Evolutionary conservation across 2,329 filamentous ascomycete species (phyloP), one percentile per base, ranked within the genome.

Genomic region (Fusarium dlaminii): DNA sequence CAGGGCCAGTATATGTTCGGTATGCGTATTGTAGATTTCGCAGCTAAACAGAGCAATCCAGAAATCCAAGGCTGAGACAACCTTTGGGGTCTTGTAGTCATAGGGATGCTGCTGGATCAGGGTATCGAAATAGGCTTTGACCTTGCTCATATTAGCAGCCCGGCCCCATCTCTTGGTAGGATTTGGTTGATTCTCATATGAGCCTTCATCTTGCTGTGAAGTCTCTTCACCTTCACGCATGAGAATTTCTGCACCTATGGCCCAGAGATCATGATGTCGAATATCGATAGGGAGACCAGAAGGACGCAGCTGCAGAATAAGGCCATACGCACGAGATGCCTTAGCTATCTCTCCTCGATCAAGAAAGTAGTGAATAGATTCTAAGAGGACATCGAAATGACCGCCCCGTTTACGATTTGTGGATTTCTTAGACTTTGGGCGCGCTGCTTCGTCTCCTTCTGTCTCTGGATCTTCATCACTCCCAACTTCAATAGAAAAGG

Each of bases 161-260:
- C 80, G 79, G 40, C 85, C 86, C 87, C 86, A 87, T 76, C 46
- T 74, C 70, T 32, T 70, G 48, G 58, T 49, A 14, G 46, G 14
- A 24, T 45, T 27, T 13, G 59, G 24, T 15, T 57, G 32, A 17
- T 63, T 18, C 37, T 61, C 55, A 22, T 57, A n/a, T 9, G 46
- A 24, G 6, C 46, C 46, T 36, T 52, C 48, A 58, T 74, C 65
- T 32, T 63, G 65, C 24, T 29, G 60, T 18, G 29, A 43, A 12
- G 75, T 74, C 78, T 83, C 78, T 68, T 87, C 84, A 12, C 86
- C 87, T 34, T 87, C 83, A 22, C 92, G 89, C 83, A 97, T 90
- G 63, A 98, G 83, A 27, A 98, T 89, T 82, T 98, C 95, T 5
- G 94, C 94, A 2, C 94, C 95, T 49, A 98, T 88, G 20, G 92